Percentiles rank a stretch among this genome's conserved stretches.
Conservation (phyloP, 257 asterid species). For the Solanum tarapatanum region DNA sequence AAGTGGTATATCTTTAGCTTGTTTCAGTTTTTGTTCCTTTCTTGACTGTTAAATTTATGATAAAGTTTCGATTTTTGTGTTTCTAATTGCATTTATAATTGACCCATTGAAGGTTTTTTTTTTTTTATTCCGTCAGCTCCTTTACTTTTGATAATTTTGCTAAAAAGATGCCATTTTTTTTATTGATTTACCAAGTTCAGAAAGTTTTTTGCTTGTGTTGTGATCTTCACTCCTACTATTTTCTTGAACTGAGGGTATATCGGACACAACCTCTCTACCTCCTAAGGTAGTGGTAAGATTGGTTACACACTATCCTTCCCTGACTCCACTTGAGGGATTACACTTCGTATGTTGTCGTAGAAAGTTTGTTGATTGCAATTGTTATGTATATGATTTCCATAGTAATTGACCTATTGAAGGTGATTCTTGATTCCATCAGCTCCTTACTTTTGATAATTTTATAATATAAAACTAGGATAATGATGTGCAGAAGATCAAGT, state of each 20-base stretch:
- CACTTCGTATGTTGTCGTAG: background rate
- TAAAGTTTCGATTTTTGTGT: background rate
- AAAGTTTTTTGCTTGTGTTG: background rate
- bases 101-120: background rate
- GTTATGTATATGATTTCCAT: background rate
- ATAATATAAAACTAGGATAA: background rate
- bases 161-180: background rate
- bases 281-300: background rate
- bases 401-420: background rate
- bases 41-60: background rate
- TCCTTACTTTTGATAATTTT: background rate
- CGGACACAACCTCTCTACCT: background rate
- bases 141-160: background rate
- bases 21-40: background rate
- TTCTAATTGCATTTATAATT: background rate
- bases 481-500: background rate
- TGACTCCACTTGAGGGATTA: background rate
- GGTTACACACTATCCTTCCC: background rate
- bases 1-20: conserved; percentile 55
- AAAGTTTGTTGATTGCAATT: background rate
- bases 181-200: background rate
- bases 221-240: background rate
- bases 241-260: background rate
- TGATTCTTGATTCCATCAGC: background rate
- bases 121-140: background rate